Conservation (phyloP, 352 stramenopile genomes). For the Blastocystis sp. region DNA sequence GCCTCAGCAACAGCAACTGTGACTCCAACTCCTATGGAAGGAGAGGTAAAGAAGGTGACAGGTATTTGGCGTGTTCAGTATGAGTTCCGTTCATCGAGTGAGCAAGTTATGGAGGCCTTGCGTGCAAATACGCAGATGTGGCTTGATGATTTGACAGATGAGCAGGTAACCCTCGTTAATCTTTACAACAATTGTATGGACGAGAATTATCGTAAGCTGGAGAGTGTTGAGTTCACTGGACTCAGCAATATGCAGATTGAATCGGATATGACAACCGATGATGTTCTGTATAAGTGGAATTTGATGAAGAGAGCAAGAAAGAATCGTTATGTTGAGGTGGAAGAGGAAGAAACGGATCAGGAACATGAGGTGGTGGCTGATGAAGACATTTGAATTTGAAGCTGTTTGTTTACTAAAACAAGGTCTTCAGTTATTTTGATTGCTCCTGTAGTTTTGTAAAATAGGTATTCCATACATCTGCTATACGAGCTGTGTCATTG, state of each 20-base stretch:
- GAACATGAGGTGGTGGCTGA: neutral
- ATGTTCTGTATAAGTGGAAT: slow-evolving; percentile 54
- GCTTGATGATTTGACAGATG: slow-evolving; percentile 59
- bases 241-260: slow-evolving; percentile 52
- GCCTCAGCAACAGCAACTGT: neutral
- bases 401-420: neutral
- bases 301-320: slow-evolving; percentile 41
- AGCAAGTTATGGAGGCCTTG: slow-evolving; percentile 49
- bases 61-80: slow-evolving; percentile 55
- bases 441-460: slow-evolving; percentile 29
- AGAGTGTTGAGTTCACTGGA: slow-evolving; percentile 43
- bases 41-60: neutral
- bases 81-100: slow-evolving; percentile 59
- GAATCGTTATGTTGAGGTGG: slow-evolving; percentile 52
- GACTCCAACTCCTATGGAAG: slow-evolving; percentile 9
- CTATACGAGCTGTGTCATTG: slow-evolving; percentile 36
- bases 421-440: neutral
- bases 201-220: slow-evolving; percentile 33
- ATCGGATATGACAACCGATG: slow-evolving; percentile 18
- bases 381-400: neutral
- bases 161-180: slow-evolving; percentile 55
- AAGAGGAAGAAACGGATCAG: slow-evolving; percentile 34
- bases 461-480: slow-evolving; percentile 37
- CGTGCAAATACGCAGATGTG: slow-evolving; percentile 48
- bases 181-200: slow-evolving; percentile 57